Evolutionary conservation across 2,329 filamentous ascomycete genomes (phyloP), one percentile per base, ranked within the genome.

Genomic region (Calonectria montana): DNA sequence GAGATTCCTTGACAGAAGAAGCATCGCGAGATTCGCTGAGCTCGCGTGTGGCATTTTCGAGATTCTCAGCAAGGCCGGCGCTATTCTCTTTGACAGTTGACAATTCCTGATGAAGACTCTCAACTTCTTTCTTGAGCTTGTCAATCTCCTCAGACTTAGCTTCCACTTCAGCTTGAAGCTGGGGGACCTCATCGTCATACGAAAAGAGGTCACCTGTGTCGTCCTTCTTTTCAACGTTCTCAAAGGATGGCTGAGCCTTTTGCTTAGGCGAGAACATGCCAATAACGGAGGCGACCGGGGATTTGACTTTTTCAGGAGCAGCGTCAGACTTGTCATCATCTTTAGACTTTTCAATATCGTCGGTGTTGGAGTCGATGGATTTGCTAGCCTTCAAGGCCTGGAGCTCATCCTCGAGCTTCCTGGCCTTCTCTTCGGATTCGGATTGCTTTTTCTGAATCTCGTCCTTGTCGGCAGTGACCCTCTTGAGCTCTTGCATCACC

Each of bases 401-500:
- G 15, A 94, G 82, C 80, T 97, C 92, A 66, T 93, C 91, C 71
- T 89, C 87, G 0, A 92, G 86, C 16, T 89, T 86, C 63, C 88
- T 89, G 1, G 91, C 85, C 64, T 90, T 89, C 79, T 92, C 90
- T 74, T 95, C 90, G 0, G 89, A 87, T 61, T 92, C 90, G n/a
- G 93, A 91, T 2, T 92, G 85, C 81, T 94, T 95, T 83, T 93
- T 94, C 82, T 95, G 96, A 72, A 94, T 87, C 18, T 91, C 90
- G 72, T 98, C 94, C 71, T 94, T 93, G 80, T 98, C 96, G 4
- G 90, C 89, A 0, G 95, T 93, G 0, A 98, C 91, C 15, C 95
- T 89, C 84, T 97, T 98, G 69, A 98, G 87, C 83, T 99, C 97
- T 55, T 97, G 94, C 90, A 97, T 92, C 3, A 97, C 92, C 94